Evolutionary conservation across 768 basidiomycete genomes (phyloP).

Genomic region (Rhodotorula sphaerocarpa): DNA sequence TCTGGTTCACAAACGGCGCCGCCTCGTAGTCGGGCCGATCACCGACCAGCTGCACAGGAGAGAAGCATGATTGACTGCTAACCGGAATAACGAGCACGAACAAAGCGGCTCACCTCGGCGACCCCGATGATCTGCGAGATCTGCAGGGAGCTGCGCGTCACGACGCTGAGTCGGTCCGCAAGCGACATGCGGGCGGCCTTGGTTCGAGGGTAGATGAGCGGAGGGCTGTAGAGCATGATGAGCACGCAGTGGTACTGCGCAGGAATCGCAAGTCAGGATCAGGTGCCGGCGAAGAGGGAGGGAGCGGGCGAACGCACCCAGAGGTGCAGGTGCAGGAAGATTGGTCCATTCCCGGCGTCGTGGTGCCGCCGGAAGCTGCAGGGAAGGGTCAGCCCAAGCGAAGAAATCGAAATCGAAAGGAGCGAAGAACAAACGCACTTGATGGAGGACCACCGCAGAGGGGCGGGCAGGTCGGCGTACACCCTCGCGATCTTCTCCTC

Average conservation of each 20-base stretch:
- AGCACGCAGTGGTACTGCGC: constrained; percentile 31
- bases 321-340: constrained; percentile 37
- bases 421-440: constrained; percentile 32
- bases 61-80: no score
- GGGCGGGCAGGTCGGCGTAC: constrained; percentile 34
- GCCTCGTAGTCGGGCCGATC: constrained; percentile 23
- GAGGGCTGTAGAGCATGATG: background rate
- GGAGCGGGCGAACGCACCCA: constrained; percentile 28
- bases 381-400: no score
- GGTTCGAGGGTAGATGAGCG: constrained; percentile 20
- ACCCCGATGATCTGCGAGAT: constrained; percentile 39
- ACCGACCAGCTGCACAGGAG: constrained; percentile 33
- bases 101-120: constrained; percentile 26
- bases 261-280: no score
- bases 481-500: constrained; percentile 20
- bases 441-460: constrained; percentile 35
- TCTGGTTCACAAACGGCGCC: constrained; percentile 38
- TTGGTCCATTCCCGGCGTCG: constrained; percentile 27
- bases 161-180: constrained; percentile 5
- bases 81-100: no score
- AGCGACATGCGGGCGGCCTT: constrained; percentile 16
- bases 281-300: no score
- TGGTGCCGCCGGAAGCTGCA: constrained; percentile 34
- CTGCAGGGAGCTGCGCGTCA: constrained; percentile 32
- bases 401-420: background rate